Evolutionary conservation across 2,329 filamentous ascomycete species (phyloP).

Genomic region (Cladosporium sp.): DNA sequence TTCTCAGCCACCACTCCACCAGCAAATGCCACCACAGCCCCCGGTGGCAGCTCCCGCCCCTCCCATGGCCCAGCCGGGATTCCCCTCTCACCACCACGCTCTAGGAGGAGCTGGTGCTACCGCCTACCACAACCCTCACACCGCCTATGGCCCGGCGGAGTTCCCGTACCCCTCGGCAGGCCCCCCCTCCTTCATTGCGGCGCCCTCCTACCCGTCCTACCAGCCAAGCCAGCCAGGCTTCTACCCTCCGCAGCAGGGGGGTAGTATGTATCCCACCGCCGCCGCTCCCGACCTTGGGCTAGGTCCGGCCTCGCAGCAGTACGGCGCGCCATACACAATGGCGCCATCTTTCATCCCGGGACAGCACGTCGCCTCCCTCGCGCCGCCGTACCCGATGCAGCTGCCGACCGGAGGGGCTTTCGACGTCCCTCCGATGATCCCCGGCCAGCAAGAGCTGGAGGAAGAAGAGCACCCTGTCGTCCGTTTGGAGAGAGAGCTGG

Average conservation of each 20-base stretch:
- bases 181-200: too few species aligned
- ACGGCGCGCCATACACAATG: neutral
- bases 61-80: neutral
- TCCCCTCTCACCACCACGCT: neutral
- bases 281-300: neutral
- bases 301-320: neutral
- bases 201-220: neutral
- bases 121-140: too few species aligned
- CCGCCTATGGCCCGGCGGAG: too few species aligned
- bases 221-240: neutral
- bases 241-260: too few species aligned
- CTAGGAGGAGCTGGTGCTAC: too few species aligned
- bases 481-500: neutral
- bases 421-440: neutral
- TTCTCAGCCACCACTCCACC: too few species aligned
- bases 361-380: neutral
- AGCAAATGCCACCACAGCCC: neutral
- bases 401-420: neutral
- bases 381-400: neutral
- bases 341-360: too few species aligned
- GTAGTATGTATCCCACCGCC: too few species aligned
- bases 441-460: neutral
- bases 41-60: neutral
- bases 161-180: too few species aligned
- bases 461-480: neutral